These are phyloP conservation scores for Fomitopsis betulina DNA, from an alignment of 1,284 basidiomycete genomes.

Conservation along the genomic window DNA sequence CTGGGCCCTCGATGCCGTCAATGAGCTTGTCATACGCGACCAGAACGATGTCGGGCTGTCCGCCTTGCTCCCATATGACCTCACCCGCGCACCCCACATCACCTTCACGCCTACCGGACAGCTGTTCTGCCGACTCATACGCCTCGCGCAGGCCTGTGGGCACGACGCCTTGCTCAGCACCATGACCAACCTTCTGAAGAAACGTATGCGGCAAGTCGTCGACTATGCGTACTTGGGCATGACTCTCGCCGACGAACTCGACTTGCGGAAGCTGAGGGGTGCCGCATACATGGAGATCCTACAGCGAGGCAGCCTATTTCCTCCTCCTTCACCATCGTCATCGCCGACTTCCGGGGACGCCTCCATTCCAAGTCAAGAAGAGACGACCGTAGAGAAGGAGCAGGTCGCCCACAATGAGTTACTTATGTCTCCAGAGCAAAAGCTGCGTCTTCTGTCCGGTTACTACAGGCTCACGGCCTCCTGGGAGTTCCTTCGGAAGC, in stretches of 20 bases:
- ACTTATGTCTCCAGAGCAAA: slow-evolving; percentile 49
- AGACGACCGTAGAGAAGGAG: slow-evolving; percentile 21
- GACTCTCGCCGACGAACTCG: slow-evolving; percentile 61
- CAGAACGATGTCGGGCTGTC: slow-evolving; percentile 51
- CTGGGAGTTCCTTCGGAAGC: slow-evolving; percentile 57
- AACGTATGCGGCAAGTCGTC: slow-evolving; percentile 51
- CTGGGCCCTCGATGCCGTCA: slow-evolving; percentile 27
- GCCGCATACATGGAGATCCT: slow-evolving; percentile 66
- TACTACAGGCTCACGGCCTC: slow-evolving; percentile 57
- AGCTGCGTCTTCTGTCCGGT: slow-evolving; percentile 57
- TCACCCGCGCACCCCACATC: slow-evolving; percentile 26
- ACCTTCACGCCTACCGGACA: slow-evolving; percentile 28
- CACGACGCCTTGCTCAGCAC: slow-evolving; percentile 53
- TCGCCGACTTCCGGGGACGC: background rate
- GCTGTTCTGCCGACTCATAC: slow-evolving; percentile 52
- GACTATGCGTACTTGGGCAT: slow-evolving; percentile 66
- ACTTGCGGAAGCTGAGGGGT: slow-evolving; percentile 51
- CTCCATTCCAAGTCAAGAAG: slow-evolving; percentile 1
- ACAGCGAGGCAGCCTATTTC: slow-evolving; percentile 46
- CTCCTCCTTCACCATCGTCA: slow-evolving; percentile 26
- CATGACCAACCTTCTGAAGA: slow-evolving; percentile 50
- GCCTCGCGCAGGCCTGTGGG: slow-evolving; percentile 58
- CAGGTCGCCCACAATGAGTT: slow-evolving; percentile 37
- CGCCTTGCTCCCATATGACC: slow-evolving; percentile 30
- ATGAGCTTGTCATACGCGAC: slow-evolving; percentile 48